A percentile compares a stretch with the other conserved stretches of the same genome.
Evolutionary conservation across 768 basidiomycete genomes (phyloP).

Genomic region (Strobilomyces confusus): DNA sequence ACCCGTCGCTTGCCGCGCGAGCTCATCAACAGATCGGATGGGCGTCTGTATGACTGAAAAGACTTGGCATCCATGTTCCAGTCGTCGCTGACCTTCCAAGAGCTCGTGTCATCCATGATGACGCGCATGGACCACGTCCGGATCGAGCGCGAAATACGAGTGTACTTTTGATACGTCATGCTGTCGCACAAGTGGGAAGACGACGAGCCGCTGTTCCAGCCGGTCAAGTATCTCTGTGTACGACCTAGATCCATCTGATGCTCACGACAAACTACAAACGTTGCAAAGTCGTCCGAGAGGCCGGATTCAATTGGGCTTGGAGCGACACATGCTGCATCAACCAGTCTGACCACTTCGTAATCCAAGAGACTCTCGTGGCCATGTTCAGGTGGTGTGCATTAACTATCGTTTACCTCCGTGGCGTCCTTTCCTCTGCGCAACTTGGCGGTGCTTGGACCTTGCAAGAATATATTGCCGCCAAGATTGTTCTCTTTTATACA

Average conservation of each 20-base stretch:
- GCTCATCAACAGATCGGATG: not conserved
- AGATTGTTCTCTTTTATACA: too few species aligned
- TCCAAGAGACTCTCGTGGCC: not conserved
- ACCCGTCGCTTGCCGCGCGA: too few species aligned
- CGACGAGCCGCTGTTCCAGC: not conserved
- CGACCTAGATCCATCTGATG: not conserved
- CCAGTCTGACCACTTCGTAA: not conserved
- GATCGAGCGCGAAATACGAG: not conserved
- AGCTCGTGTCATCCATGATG: not conserved
- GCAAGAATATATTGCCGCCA: not conserved
- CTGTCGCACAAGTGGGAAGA: conserved; percentile 4
- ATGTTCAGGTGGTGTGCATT: not conserved
- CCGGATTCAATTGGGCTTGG: too few species aligned
- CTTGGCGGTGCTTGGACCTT: not conserved
- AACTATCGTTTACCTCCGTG: not conserved
- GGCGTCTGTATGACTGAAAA: not conserved
- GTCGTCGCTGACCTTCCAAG: not conserved
- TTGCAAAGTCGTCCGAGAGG: not conserved
- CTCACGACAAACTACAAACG: not conserved
- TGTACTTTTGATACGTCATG: conserved; percentile 1
- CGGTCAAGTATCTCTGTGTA: not conserved
- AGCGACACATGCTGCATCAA: too few species aligned
- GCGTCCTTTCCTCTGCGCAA: not conserved
- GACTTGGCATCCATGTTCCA: not conserved
- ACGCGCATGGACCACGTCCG: not conserved